Base-by-base conservation (phyloP, 2,329 filamentous ascomycete genomes). In the Orbilia javanica region DNA sequence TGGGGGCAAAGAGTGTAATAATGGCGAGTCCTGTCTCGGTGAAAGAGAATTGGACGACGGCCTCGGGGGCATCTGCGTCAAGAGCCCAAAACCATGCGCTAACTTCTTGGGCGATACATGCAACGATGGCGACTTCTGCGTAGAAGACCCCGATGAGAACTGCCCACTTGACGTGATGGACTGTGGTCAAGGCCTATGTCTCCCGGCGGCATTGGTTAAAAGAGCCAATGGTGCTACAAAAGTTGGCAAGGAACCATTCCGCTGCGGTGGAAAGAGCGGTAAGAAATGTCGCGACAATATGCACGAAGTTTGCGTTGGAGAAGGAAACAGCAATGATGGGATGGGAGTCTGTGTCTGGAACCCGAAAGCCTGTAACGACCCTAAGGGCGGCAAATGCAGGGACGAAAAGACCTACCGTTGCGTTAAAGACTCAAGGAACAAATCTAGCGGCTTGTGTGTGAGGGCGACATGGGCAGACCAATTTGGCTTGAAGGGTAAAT, bases 271-370 rank as follows among this genome's bases (percentile, higher is more conserved):
- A 4, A 27, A 55, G 3, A 25, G n/a, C 20, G 50, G 50, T 18
- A 55, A 55, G 50, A 31, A 31, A 18, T 55, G 50, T 13, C 50
- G 50, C 50, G 50, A 55, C 10, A 55, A 55, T 15, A 29, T 31
- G 5, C 5, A 22, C 13, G 50, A 55, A n/a, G 20, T 55, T n/a
- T 55, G 50, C 8, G 50, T 55, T 18, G 50, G 50, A 2, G 50
- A 55, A 55, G n/a, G n/a, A 1, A n/a, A 55, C 5, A 55, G 50
- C 22, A 25, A 20, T 2, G 50, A 55, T 55, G 50, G 50, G 3
- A 55, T 55, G 50, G 50, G 50, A 4, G n/a, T 55, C 20, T 55
- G 50, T n/a, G 11, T 55, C 8, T 1, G 15, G n/a, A 8, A 31
- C 3, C 50, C 50, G 29, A 22, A 15, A 4, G 7, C 3, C n/a